Evolutionary conservation across 805 yeast genomes (phyloP).

Genomic region (Blastobotrys americana): DNA sequence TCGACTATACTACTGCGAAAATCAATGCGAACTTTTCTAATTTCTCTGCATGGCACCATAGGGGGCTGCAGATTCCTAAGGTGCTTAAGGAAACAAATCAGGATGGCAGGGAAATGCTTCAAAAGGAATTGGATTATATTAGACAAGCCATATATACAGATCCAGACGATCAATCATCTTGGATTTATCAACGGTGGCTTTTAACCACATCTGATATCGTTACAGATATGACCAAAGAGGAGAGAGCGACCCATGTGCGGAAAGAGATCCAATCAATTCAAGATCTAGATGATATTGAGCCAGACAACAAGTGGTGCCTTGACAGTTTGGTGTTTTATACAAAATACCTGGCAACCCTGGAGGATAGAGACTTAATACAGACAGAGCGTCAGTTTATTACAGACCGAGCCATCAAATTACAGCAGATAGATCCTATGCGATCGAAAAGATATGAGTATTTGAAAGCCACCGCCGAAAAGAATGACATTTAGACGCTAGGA

Average conservation of each 20-base stretch:
- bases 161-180: constrained; percentile 87
- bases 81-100: constrained; percentile 1
- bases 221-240: constrained; percentile 23
- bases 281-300: constrained; percentile 67
- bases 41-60: constrained; percentile 93
- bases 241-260: constrained; percentile 32
- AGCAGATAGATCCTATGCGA: constrained; percentile 24
- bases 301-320: constrained; percentile 68
- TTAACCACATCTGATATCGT: constrained; percentile 32
- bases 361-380: constrained; percentile 12
- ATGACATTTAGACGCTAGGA: no score
- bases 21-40: constrained; percentile 83
- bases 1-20: constrained; percentile 67
- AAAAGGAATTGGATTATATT: constrained; percentile 56
- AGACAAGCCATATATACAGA: constrained; percentile 87
- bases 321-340: constrained; percentile 47
- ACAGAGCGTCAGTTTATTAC: constrained; percentile 19
- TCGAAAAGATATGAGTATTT: constrained; percentile 21
- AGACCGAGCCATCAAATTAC: constrained; percentile 29
- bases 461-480: no score
- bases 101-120: constrained; percentile 31
- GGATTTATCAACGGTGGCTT: constrained; percentile 87
- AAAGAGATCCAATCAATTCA: constrained; percentile 43
- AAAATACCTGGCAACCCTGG: constrained; percentile 23
- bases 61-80: constrained; percentile 58